These are phyloP conservation scores for Populus trichocarpa DNA, from an alignment of 441 rosid species.

Conservation along the genomic window DNA sequence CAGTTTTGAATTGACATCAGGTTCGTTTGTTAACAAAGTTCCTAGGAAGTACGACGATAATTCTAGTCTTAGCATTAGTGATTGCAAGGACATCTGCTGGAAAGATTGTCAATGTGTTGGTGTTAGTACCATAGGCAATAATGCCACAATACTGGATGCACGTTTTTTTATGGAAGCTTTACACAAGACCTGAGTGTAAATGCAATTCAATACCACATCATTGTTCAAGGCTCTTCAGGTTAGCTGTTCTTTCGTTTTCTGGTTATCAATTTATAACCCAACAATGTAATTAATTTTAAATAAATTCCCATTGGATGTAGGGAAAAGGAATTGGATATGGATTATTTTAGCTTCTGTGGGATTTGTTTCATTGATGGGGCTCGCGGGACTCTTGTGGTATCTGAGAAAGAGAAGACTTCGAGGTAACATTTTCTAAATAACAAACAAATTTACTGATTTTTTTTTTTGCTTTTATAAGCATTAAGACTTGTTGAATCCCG, in stretches of 20 bases:
- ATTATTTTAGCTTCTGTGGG: background rate
- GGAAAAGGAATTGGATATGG: background rate
- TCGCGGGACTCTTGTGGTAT: background rate
- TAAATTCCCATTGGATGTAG: background rate
- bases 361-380: background rate
- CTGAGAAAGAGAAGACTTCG: background rate
- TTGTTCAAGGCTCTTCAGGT: background rate
- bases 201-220: background rate
- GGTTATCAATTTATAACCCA: background rate
- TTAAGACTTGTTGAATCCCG: too few species aligned
- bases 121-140: too few species aligned
- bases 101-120: conserved; percentile 2
- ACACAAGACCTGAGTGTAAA: background rate
- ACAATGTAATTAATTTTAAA: background rate
- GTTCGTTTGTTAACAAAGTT: background rate
- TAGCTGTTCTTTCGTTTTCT: background rate
- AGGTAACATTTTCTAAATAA: background rate
- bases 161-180: background rate
- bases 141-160: background rate
- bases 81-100: conserved; percentile 12
- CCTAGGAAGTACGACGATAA: background rate
- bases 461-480: too few species aligned
- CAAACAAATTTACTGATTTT: too few species aligned
- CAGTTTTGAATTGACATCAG: background rate
- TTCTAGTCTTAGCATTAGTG: conserved; percentile 9